Percentiles rank a stretch among this genome's conserved stretches.
Conservation (phyloP, 129 eudicot genomes). For the Artemisia annua region DNA sequence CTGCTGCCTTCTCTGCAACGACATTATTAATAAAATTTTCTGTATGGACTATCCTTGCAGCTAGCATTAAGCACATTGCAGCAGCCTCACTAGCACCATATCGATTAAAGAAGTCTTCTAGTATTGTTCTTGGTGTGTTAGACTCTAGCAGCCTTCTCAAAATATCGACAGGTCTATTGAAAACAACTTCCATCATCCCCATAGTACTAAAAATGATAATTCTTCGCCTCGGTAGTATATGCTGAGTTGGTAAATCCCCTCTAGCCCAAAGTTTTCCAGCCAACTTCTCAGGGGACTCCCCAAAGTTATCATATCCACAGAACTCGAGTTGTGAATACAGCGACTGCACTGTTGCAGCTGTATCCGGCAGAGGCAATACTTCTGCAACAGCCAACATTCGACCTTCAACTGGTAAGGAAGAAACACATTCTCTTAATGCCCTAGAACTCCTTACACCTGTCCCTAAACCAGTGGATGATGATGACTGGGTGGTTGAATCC, state of each 20-base stretch:
- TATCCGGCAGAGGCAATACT: slow-evolving; percentile 73
- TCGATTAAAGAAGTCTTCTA: slow-evolving; percentile 93
- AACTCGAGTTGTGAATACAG: slow-evolving; percentile 77
- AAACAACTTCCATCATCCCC: slow-evolving; percentile 99
- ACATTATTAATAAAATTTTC: slow-evolving; percentile 69
- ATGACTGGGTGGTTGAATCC: slow-evolving; percentile 70
- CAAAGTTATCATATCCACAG: slow-evolving; percentile 54
- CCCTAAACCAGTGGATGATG: slow-evolving; percentile 66
- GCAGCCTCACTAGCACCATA: slow-evolving; percentile 97
- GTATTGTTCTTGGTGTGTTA: slow-evolving; percentile 73
- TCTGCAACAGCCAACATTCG: slow-evolving; percentile 96
- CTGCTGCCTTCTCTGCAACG: slow-evolving; percentile 97
- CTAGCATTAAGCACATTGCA: slow-evolving; percentile 95
- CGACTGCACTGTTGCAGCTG: slow-evolving; percentile 76
- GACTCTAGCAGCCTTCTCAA: slow-evolving; percentile 84
- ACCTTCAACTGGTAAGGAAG: slow-evolving; percentile 89
- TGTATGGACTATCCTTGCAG: slow-evolving; percentile 62
- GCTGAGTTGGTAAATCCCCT: slow-evolving; percentile 92
- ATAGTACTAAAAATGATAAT: slow-evolving; percentile 83
- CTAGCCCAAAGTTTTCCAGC: slow-evolving; percentile 85
- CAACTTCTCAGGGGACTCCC: slow-evolving; percentile 73
- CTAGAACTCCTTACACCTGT: slow-evolving; percentile 68
- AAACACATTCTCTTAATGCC: slow-evolving; percentile 86
- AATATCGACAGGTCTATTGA: slow-evolving; percentile 88
- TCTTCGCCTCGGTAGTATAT: slow-evolving; percentile 82